phyloP scores from a whole-genome alignment of 2,329 filamentous ascomycete genomes.

The Cladosporium colombiae region DNA sequence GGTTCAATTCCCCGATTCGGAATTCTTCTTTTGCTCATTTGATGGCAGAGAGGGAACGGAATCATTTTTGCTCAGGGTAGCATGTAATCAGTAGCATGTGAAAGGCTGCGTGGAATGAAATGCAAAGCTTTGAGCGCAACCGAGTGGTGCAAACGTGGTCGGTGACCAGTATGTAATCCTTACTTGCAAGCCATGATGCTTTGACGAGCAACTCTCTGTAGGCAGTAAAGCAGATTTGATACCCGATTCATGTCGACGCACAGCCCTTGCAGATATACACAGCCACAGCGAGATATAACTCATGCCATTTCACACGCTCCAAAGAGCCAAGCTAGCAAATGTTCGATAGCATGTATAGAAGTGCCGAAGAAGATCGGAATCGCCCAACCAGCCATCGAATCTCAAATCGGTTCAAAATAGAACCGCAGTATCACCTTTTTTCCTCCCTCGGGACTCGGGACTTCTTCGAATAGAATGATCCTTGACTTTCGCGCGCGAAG shows the following conservation, averaged over 20 bases:
- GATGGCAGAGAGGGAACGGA: background rate
- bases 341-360: background rate
- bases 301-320: background rate
- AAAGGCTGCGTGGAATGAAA: background rate
- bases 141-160: background rate
- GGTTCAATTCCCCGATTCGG: slow-evolving; percentile 14
- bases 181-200: background rate
- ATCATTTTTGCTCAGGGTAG: background rate
- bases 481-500: background rate
- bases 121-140: background rate
- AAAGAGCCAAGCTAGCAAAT: background rate
- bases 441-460: background rate
- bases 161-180: background rate
- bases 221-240: background rate
- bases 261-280: background rate
- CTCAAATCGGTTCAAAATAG: background rate
- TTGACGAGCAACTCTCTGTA: no score
- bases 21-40: background rate
- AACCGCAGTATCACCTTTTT: background rate
- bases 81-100: background rate
- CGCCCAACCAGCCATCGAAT: background rate
- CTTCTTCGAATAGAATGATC: background rate
- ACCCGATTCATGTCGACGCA: background rate
- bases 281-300: background rate
- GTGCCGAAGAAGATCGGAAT: background rate